Evolutionary conservation across 2,329 filamentous ascomycete species (phyloP), one percentile per base, ranked within the genome.

Genomic region (Aspergillus sp.): DNA sequence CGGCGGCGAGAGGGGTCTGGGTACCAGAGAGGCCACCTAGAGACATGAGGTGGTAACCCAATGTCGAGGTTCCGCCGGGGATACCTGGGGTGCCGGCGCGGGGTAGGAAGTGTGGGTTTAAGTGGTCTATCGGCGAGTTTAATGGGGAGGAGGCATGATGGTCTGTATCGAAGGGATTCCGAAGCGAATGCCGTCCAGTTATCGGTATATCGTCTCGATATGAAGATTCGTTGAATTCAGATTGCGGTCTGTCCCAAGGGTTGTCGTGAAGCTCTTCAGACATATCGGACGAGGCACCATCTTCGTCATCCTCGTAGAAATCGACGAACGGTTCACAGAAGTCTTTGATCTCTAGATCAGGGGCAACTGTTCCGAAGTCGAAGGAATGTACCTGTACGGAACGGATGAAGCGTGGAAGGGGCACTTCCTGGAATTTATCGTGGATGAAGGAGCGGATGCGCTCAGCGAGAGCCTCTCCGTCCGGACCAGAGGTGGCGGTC

Each of bases 321-420:
- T 99, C 95, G 0, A 92, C 88, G 58, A 98, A 83, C 2, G 95
- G 95, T 72, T 99, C 93, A 66, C 93, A 96, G 60, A 99, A 93
- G 74, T 98, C 95, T 77, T 97, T 98, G 68, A 99, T 88, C 71
- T 96, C 91, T 42, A 99, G 84, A 66, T 90, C 85, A 2, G 95
- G 95, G 40, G 90, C 82, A 50, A 93, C 86, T 27, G 82, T 86
- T 48, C 95, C 95, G 73, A 99, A 97, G 63, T 93, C 88, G 76
- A 99, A 99, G 60, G 90, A 88, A 73, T 97, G 93, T 41, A 97
- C 93, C 54, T 91, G 89, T 67, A 99, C 95, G 24, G 92, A 95
- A 70, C 95, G 93, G 77, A 99, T 97, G 82, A 99, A 97, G 69
- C 92, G 90, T 58, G 95, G 95, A 47, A 99, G 83, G 24, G 89